phyloP scores from a whole-genome alignment of 768 basidiomycete genomes.

The Udeniomyces megalosporus region DNA sequence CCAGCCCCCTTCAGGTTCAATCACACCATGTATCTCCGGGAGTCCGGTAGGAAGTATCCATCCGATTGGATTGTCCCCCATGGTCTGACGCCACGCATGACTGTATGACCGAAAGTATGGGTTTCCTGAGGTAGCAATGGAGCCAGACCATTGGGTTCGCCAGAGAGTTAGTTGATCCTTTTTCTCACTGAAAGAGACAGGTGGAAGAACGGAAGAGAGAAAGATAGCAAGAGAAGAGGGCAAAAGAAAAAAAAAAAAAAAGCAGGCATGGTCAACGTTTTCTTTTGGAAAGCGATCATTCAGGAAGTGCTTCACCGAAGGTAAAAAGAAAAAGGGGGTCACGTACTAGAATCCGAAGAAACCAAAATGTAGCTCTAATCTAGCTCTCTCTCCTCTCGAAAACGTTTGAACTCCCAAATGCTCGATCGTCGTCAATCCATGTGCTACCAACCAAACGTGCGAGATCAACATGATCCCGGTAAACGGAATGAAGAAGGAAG shows the following conservation, averaged over 20 bases:
- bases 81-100: slow-evolving; percentile 1
- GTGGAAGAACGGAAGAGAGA: not conserved
- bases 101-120: not conserved
- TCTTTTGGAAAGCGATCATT: not conserved
- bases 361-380: not conserved
- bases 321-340: no score
- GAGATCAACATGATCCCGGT: not conserved
- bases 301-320: not conserved
- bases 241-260: no score
- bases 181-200: not conserved
- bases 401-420: not conserved
- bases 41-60: slow-evolving; percentile 7
- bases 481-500: slow-evolving; percentile 6
- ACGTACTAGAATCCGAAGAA: not conserved
- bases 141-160: not conserved
- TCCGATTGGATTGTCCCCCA: not conserved
- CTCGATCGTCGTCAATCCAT: slow-evolving; percentile 13
- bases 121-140: slow-evolving; percentile 3
- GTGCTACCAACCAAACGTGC: not conserved
- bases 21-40: no score
- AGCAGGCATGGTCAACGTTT: no score
- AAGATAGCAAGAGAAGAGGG: not conserved
- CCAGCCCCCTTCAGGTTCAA: not conserved
- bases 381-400: not conserved
- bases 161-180: not conserved